Evolutionary conservation across 2,329 filamentous ascomycete genomes (phyloP).

Genomic region (Rutstroemia sp.): DNA sequence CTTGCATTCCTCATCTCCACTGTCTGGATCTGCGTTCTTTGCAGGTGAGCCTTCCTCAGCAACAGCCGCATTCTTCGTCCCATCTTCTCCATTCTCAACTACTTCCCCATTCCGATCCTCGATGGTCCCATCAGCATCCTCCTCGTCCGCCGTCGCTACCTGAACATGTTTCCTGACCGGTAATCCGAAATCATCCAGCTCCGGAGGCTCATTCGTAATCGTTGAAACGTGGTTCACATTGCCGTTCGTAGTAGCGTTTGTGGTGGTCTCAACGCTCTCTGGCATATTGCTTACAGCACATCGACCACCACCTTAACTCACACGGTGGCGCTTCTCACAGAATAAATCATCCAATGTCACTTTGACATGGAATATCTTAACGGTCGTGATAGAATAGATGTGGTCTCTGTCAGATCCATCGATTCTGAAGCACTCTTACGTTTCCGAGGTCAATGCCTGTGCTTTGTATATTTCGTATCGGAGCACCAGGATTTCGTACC

Average conservation of each 20-base stretch:
- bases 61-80: slow-evolving; percentile 1
- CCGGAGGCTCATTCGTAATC: slow-evolving; percentile 22
- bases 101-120: not conserved
- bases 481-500: not conserved
- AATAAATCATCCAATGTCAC: slow-evolving; percentile 10
- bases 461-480: slow-evolving; percentile 5
- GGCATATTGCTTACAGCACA: slow-evolving; percentile 25
- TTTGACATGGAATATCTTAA: not conserved
- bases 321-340: slow-evolving; percentile 4
- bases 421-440: slow-evolving; percentile 5
- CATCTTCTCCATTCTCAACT: not conserved
- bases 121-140: not conserved
- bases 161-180: slow-evolving; percentile 45
- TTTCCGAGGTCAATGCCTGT: slow-evolving; percentile 9
- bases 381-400: not conserved
- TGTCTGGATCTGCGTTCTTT: slow-evolving; percentile 25
- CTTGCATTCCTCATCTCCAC: slow-evolving; percentile 35
- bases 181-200: slow-evolving; percentile 66
- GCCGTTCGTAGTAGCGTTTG: slow-evolving; percentile 16
- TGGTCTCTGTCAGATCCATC: slow-evolving; percentile 4
- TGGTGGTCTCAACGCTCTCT: slow-evolving; percentile 21
- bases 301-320: slow-evolving; percentile 10
- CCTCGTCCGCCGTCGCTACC: slow-evolving; percentile 13
- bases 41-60: not conserved
- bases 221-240: slow-evolving; percentile 10